Evolutionary conservation across 768 basidiomycete species (phyloP).

Genomic region (Scleroderma bovista): DNA sequence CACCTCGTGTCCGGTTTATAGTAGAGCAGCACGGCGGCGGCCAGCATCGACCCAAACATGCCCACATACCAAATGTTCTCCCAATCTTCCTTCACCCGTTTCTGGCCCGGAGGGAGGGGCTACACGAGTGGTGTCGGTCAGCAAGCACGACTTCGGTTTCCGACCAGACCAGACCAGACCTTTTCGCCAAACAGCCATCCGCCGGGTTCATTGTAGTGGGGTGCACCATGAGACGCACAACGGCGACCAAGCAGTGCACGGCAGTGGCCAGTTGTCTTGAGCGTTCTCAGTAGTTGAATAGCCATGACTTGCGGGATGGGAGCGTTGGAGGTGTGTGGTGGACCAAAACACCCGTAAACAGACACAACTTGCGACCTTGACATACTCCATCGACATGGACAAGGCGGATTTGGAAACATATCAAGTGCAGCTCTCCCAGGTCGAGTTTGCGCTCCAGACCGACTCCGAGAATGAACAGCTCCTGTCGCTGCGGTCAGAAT

Average conservation of each 20-base stretch:
- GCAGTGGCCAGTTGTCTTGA: neutral
- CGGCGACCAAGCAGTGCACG: conserved; percentile 35
- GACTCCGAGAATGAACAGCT: conserved; percentile 77
- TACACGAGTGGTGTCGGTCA: conserved; percentile 24
- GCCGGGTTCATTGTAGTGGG: conserved; percentile 84
- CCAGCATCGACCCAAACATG: conserved; percentile 83
- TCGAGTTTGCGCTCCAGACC: conserved; percentile 69
- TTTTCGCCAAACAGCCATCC: conserved; percentile 89
- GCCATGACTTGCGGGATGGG: neutral
- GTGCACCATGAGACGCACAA: conserved; percentile 69
- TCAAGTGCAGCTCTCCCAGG: conserved; percentile 85
- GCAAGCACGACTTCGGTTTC: no score
- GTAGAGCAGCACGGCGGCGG: conserved; percentile 72
- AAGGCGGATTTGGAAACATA: conserved; percentile 83
- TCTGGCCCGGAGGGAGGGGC: conserved; percentile 77
- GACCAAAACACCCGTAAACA: neutral
- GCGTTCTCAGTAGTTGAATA: neutral
- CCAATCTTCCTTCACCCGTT: conserved; percentile 86
- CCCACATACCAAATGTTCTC: conserved; percentile 87
- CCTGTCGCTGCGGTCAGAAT: conserved; percentile 64
- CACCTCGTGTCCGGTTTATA: conserved; percentile 95
- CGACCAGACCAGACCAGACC: conserved; percentile 40
- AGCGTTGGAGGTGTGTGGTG: neutral
- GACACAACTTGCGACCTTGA: neutral
- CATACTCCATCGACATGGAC: conserved; percentile 28